Percentiles rank a stretch among this genome's conserved stretches.
These are phyloP conservation scores for Zychaea mexicana DNA, from an alignment of 371 early-diverging fungal genomes.

Conservation along the genomic window DNA sequence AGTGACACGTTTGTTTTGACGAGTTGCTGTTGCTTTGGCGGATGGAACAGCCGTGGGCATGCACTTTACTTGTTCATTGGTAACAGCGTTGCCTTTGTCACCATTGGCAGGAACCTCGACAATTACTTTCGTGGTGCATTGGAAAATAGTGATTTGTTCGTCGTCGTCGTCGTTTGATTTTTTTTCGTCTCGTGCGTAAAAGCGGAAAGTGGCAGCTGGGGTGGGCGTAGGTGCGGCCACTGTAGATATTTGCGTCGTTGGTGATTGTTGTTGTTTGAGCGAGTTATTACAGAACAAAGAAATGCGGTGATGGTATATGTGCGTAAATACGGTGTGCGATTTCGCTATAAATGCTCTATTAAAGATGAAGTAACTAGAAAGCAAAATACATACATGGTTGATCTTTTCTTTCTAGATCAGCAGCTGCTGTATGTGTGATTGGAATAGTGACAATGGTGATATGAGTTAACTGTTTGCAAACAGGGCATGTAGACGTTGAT, in stretches of 20 bases:
- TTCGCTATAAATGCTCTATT: not conserved
- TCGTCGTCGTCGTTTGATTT: constrained; percentile 13
- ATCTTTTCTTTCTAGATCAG: constrained; percentile 9
- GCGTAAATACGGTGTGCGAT: not conserved
- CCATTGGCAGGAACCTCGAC: not conserved
- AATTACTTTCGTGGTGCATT: constrained; percentile 16
- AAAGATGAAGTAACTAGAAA: not conserved
- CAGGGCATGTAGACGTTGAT: no score
- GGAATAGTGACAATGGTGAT: not conserved
- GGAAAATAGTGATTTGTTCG: constrained; percentile 13
- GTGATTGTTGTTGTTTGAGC: no score
- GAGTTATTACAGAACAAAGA: no score
- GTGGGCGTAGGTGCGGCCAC: not conserved
- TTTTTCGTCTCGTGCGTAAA: constrained; percentile 5
- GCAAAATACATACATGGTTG: not conserved
- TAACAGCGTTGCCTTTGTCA: not conserved
- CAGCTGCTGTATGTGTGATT: not conserved
- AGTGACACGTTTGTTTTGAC: not conserved
- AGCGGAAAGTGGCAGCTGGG: not conserved
- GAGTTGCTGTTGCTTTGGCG: constrained; percentile 7
- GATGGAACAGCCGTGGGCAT: constrained; percentile 18
- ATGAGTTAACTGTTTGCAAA: no score
- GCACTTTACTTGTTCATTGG: constrained; percentile 17
- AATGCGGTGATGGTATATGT: no score
- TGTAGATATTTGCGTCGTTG: no score